phyloP scores from a whole-genome alignment of 2,329 filamentous ascomycete genomes.

The Ramularia endophylla region DNA sequence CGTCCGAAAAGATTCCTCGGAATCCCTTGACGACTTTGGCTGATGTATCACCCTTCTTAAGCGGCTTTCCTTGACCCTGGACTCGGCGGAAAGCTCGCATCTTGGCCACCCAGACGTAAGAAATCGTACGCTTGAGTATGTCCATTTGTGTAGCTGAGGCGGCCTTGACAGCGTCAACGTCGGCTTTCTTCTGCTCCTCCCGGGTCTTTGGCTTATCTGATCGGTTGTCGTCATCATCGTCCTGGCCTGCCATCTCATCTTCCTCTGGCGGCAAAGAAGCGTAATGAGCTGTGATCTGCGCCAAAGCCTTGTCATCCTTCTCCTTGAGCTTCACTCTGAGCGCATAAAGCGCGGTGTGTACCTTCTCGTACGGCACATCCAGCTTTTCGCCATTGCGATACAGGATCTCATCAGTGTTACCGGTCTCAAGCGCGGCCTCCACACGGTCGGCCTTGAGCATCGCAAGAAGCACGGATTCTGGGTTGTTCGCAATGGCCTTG shows the following conservation, averaged over 20 bases:
- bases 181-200: constrained; percentile 48
- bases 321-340: constrained; percentile 66
- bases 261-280: constrained; percentile 40
- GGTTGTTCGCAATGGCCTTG: constrained; percentile 81
- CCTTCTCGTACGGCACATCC: constrained; percentile 73
- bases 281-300: constrained; percentile 51
- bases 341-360: constrained; percentile 82
- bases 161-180: constrained; percentile 55
- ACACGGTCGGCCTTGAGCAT: constrained; percentile 86
- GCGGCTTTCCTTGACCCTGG: constrained; percentile 65
- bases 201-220: constrained; percentile 42
- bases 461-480: constrained; percentile 84
- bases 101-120: constrained; percentile 89
- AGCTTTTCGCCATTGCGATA: constrained; percentile 64
- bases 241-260: constrained; percentile 30
- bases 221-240: constrained; percentile 49
- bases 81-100: constrained; percentile 92
- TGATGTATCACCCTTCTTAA: constrained; percentile 36
- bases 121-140: constrained; percentile 75
- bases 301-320: constrained; percentile 58
- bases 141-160: constrained; percentile 68
- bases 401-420: constrained; percentile 61
- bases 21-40: constrained; percentile 50
- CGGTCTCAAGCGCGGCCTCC: constrained; percentile 69
- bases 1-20: constrained; percentile 82